A percentile compares a stretch with the other conserved stretches of the same genome.
These are phyloP conservation scores for Candolleomyces efflorescens DNA, from an alignment of 768 basidiomycete species.

Conservation along the genomic window DNA sequence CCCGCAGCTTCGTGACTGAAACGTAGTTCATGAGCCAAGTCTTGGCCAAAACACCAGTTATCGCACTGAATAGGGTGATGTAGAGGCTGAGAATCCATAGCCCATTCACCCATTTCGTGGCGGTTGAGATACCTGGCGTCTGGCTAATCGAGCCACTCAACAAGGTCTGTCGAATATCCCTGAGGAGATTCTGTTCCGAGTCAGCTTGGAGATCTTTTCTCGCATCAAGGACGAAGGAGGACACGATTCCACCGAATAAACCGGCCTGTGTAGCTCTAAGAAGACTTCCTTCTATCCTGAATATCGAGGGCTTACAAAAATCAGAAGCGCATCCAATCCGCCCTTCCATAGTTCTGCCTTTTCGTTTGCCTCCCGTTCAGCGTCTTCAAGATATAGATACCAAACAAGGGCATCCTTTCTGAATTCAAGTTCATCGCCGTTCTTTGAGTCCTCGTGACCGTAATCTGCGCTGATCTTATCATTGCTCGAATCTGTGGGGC, in stretches of 20 bases:
- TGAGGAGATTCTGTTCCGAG: conserved; percentile 12
- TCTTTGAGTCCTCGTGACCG: background rate
- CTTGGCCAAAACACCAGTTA: conserved; percentile 21
- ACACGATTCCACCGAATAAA: conserved; percentile 17
- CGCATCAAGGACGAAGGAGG: conserved; percentile 16
- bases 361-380: background rate
- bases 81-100: conserved; percentile 23
- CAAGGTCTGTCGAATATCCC: conserved; percentile 1
- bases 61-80: conserved; percentile 20
- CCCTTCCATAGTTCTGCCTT: background rate
- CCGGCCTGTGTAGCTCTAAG: conserved; percentile 10
- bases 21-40: conserved; percentile 16
- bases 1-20: conserved; percentile 10
- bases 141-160: background rate
- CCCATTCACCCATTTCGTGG: conserved; percentile 16
- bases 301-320: background rate
- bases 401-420: background rate
- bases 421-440: background rate
- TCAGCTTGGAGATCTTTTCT: conserved; percentile 15
- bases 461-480: too few relatives aligned
- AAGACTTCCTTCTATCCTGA: background rate
- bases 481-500: too few relatives aligned
- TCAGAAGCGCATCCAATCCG: background rate
- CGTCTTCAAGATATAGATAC: conserved; percentile 4
- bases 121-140: conserved; percentile 8